Conservation (phyloP, 768 basidiomycete genomes). For the Boletus subparvulus region DNA sequence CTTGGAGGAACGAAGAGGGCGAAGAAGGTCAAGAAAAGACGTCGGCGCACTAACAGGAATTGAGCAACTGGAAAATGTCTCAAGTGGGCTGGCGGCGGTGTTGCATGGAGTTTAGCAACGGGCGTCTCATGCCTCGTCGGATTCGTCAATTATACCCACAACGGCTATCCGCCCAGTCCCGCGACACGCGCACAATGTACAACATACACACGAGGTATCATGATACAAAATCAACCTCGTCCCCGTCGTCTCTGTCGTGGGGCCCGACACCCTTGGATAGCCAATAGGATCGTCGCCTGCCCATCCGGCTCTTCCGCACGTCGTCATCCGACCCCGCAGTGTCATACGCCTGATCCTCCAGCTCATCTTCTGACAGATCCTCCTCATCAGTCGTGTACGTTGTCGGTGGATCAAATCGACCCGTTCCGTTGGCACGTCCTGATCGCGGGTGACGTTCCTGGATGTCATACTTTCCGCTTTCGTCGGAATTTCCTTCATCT, state of each 20-base stretch:
- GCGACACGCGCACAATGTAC: background rate
- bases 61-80: background rate
- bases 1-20: background rate
- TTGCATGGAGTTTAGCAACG: slow-evolving; percentile 8
- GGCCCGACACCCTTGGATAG: slow-evolving; percentile 49
- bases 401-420: slow-evolving; percentile 37
- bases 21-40: background rate
- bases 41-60: background rate
- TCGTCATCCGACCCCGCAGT: slow-evolving; percentile 27
- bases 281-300: slow-evolving; percentile 52
- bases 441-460: slow-evolving; percentile 47
- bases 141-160: slow-evolving; percentile 1
- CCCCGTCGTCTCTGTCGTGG: slow-evolving; percentile 20
- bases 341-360: slow-evolving; percentile 29
- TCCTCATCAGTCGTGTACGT: slow-evolving; percentile 52
- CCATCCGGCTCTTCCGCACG: slow-evolving; percentile 2
- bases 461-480: slow-evolving; percentile 59
- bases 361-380: slow-evolving; percentile 32
- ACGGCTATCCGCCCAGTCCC: background rate
- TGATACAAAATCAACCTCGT: background rate
- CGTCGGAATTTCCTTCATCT: slow-evolving; percentile 39
- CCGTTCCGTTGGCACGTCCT: slow-evolving; percentile 41
- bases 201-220: background rate
- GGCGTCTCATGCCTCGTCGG: background rate
- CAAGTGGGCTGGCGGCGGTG: slow-evolving; percentile 1